Conservation (phyloP, 192 early-diverging fungal genomes). For the Spinellus fusiger region DNA sequence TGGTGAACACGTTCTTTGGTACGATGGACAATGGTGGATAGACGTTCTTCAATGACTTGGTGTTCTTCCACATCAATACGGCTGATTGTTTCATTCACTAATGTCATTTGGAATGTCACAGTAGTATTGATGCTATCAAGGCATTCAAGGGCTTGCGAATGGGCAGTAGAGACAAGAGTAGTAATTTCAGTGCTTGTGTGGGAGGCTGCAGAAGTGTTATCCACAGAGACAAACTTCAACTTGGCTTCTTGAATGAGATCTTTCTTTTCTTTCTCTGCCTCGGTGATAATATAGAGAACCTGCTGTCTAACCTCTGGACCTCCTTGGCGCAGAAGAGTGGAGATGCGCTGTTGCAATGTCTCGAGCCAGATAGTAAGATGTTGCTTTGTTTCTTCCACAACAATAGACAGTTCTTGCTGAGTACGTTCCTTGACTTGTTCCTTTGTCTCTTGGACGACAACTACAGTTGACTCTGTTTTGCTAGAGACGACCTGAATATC, state of each 20-base stretch:
- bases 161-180: constrained; percentile 3
- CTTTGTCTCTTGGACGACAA: constrained; percentile 7
- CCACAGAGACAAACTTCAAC: neutral
- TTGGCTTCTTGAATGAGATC: constrained; percentile 3
- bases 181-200: neutral
- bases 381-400: constrained; percentile 8
- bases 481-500: neutral
- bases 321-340: neutral
- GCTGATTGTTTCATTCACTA: constrained; percentile 1
- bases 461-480: neutral
- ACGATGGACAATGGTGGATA: constrained; percentile 5
- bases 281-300: neutral
- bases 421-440: constrained; percentile 8
- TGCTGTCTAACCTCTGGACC: constrained; percentile 1
- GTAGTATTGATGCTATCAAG: constrained; percentile 11
- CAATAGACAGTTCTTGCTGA: neutral
- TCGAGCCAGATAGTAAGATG: constrained; percentile 8
- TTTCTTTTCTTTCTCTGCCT: constrained; percentile 10
- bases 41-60: constrained; percentile 1
- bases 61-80: constrained; percentile 15
- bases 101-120: constrained; percentile 1
- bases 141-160: constrained; percentile 16
- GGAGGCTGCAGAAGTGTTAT: constrained; percentile 5
- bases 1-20: constrained; percentile 11
- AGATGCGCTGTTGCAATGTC: constrained; percentile 1